Evolutionary conservation across 2,329 filamentous ascomycete species (phyloP), one percentile per base, ranked within the genome.

Genomic region (Conoideocrella luteorostrata): DNA sequence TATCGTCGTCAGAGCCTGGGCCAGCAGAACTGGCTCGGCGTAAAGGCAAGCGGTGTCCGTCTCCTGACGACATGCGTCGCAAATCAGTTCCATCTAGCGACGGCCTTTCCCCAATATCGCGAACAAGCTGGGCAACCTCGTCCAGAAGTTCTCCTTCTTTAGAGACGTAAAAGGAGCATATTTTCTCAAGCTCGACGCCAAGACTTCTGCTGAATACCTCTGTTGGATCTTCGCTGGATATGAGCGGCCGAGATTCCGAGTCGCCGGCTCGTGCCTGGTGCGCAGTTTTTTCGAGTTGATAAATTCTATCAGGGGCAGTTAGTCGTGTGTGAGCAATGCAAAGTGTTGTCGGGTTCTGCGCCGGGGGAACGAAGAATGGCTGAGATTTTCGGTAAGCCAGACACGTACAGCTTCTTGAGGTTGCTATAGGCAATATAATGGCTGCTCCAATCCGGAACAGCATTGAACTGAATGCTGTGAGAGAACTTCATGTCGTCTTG

Each of bases 361-460:
- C n/a, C n/a, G n/a, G n/a, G n/a, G n/a, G n/a, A n/a, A n/a, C n/a
- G n/a, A n/a, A n/a, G n/a, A n/a, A n/a, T n/a, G n/a, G n/a, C n/a
- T n/a, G n/a, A n/a, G n/a, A n/a, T n/a, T n/a, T n/a, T n/a, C n/a
- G n/a, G n/a, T n/a, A n/a, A n/a, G 29, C n/a, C 22, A 20, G 24
- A 35, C 43, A 74, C 86, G 59, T 65, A 94, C 88, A 96, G 78
- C 74, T 98, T 98, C 75, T 98, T 98, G 56, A 98, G 78, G 60
- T 96, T 97, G 70, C 90, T 96, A 68, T 98, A 98, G 48, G 90
- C 87, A 61, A 98, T 94, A 67, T 98, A 98, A 67, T 97, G 82
- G 58, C 84, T 90, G 72, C 88, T 96, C 93, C 93, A 98, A 68
- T 98, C 93, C n/a, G 93, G 93, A 56, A 98, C 93, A 51, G 93